These are phyloP conservation scores for Candida sonorensis DNA, from an alignment of 805 yeast species.

Conservation along the genomic window DNA sequence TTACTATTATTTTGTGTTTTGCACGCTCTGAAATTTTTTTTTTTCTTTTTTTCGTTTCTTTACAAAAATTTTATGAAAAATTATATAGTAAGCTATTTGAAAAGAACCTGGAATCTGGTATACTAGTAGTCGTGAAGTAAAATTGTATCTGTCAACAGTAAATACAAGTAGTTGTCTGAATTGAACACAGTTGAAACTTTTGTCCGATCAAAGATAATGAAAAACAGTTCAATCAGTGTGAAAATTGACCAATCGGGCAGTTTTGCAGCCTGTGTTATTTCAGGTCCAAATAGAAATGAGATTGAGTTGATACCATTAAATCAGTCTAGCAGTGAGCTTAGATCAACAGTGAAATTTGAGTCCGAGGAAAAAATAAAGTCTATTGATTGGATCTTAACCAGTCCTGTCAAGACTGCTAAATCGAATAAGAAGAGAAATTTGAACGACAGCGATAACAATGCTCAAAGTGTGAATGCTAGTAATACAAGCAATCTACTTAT, in stretches of 20 bases:
- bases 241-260: conserved; percentile 12
- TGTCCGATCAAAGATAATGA: too few species aligned
- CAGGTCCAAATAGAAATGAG: conserved; percentile 40
- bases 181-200: too few species aligned
- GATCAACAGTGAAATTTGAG: conserved; percentile 33
- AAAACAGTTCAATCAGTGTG: too few species aligned
- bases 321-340: conserved; percentile 15
- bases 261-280: conserved; percentile 27
- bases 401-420: too few species aligned
- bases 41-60: not conserved
- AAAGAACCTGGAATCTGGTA: too few species aligned
- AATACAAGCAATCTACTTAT: conserved; percentile 15
- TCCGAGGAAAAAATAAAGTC: conserved; percentile 31
- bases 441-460: too few species aligned
- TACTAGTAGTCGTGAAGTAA: too few species aligned
- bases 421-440: too few species aligned
- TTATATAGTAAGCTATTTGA: too few species aligned
- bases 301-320: conserved; percentile 33
- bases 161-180: too few species aligned
- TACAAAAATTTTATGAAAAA: not conserved
- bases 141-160: too few species aligned
- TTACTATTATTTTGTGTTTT: not conserved
- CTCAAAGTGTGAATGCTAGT: too few species aligned
- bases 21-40: not conserved
- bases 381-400: conserved; percentile 35